Evolutionary conservation across 768 basidiomycete genomes (phyloP).

Genomic region (Boletus subparvulus): DNA sequence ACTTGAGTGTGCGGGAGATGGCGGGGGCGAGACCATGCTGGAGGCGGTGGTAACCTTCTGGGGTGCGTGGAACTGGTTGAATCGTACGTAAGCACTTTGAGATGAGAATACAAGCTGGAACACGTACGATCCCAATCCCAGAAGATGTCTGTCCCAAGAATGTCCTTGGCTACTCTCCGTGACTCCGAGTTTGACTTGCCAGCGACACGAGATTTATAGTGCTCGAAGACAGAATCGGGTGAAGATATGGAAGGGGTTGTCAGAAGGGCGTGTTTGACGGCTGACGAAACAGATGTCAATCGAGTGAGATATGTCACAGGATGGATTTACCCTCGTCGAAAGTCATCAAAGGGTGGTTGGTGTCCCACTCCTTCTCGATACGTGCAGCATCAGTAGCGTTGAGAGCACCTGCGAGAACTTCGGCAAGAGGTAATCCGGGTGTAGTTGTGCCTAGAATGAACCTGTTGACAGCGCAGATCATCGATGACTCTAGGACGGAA

Average conservation of each 20-base stretch:
- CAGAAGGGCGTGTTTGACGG: conserved; percentile 24
- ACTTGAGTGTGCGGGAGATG: conserved; percentile 74
- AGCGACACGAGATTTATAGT: conserved; percentile 55
- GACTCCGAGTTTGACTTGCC: conserved; percentile 76
- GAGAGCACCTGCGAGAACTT: conserved; percentile 65
- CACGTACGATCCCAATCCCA: conserved; percentile 88
- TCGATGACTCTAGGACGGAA: conserved; percentile 4
- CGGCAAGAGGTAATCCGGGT: conserved; percentile 54
- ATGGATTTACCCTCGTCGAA: conserved; percentile 72
- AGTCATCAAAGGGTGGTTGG: conserved; percentile 65
- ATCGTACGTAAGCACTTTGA: neutral
- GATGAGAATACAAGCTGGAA: neutral
- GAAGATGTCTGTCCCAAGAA: conserved; percentile 59
- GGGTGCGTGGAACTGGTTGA: conserved; percentile 73
- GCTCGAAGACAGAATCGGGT: conserved; percentile 46
- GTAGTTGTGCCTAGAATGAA: conserved; percentile 66
- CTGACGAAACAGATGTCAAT: conserved; percentile 12
- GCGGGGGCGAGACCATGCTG: conserved; percentile 80
- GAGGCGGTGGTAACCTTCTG: conserved; percentile 90
- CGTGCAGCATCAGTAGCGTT: conserved; percentile 67
- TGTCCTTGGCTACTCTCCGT: conserved; percentile 68
- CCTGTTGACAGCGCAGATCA: conserved; percentile 33
- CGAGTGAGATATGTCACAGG: conserved; percentile 45
- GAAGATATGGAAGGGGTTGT: conserved; percentile 24
- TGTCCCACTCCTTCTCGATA: conserved; percentile 77